A percentile compares a stretch with the other conserved stretches of the same genome.
Conservation (phyloP, 2,329 filamentous ascomycete species). For the Chrysoporthe puriensis region DNA sequence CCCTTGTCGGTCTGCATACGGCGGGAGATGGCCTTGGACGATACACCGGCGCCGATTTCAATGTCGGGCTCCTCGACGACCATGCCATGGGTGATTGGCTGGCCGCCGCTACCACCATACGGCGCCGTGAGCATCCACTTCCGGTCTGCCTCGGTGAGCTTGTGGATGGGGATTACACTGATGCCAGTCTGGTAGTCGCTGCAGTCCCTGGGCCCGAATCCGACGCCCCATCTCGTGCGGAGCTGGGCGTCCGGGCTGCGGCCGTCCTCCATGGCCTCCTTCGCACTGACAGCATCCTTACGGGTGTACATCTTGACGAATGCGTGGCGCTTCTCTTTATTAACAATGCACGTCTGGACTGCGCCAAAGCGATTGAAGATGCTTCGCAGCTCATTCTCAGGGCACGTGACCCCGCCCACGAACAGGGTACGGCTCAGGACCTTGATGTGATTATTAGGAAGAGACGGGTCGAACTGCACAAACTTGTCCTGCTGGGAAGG, state of each 20-base stretch:
- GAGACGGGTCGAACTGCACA: constrained; percentile 75
- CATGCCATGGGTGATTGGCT: constrained; percentile 77
- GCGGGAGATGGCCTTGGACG: constrained; percentile 81
- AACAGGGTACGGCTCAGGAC: constrained; percentile 95
- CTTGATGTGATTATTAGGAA: constrained; percentile 82
- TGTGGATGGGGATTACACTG: constrained; percentile 89
- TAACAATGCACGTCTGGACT: constrained; percentile 97
- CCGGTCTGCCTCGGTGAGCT: constrained; percentile 91
- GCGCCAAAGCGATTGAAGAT: constrained; percentile 82
- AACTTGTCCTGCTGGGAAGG: constrained; percentile 64
- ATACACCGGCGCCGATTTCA: constrained; percentile 96
- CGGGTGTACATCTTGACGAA: constrained; percentile 99
- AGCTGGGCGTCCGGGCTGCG: constrained; percentile 74
- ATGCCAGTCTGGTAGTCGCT: constrained; percentile 92
- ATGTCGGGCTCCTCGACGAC: constrained; percentile 98
- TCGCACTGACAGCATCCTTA: constrained; percentile 79
- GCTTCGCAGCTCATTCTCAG: constrained; percentile 78
- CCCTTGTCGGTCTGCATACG: constrained; percentile 72
- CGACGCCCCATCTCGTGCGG: constrained; percentile 94
- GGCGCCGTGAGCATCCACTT: constrained; percentile 97
- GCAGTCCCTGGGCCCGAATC: constrained; percentile 95
- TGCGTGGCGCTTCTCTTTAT: constrained; percentile 95
- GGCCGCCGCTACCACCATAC: constrained; percentile 88
- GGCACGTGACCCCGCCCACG: constrained; percentile 89
- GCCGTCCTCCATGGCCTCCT: constrained; percentile 83